A percentile compares a stretch with the other conserved stretches of the same genome.
phyloP scores from a whole-genome alignment of 1,284 basidiomycete genomes.

The Fistulinella cinereoalba region DNA sequence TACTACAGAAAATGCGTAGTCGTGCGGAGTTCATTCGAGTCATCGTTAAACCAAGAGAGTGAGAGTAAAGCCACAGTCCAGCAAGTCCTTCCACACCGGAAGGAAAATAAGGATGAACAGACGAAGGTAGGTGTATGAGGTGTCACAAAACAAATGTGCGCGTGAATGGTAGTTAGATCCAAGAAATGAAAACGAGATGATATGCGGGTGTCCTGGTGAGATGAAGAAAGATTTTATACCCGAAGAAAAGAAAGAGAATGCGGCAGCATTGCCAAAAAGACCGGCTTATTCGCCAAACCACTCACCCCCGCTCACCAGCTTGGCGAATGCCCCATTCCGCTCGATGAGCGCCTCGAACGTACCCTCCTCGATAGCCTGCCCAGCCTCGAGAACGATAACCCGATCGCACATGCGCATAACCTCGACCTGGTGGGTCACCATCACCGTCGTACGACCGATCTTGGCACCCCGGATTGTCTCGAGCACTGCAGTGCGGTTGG shows the following conservation, averaged over 20 bases:
- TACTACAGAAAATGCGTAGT: constrained; percentile 27
- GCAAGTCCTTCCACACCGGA: not conserved
- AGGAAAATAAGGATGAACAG: not conserved
- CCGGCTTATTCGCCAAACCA: constrained; percentile 61
- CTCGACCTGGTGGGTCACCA: constrained; percentile 91
- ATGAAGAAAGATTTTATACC: not conserved
- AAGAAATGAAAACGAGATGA: no score
- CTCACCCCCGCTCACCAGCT: constrained; percentile 82
- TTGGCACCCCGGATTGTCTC: constrained; percentile 70
- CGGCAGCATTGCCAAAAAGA: not conserved
- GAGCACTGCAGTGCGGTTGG: constrained; percentile 78
- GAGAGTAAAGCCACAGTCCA: not conserved
- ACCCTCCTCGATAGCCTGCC: constrained; percentile 78
- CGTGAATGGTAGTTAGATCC: no score
- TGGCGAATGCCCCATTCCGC: constrained; percentile 73
- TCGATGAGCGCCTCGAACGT: constrained; percentile 70
- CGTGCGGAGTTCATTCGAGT: constrained; percentile 3
- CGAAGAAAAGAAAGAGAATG: not conserved
- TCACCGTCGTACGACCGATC: constrained; percentile 74
- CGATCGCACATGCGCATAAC: constrained; percentile 93
- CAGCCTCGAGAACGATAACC: constrained; percentile 79
- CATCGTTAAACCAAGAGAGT: not conserved
- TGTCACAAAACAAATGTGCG: not conserved
- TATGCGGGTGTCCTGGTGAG: no score
- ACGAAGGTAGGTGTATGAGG: not conserved